phyloP scores from a whole-genome alignment of 1,284 basidiomycete genomes.

The Schizophyllum commune region DNA sequence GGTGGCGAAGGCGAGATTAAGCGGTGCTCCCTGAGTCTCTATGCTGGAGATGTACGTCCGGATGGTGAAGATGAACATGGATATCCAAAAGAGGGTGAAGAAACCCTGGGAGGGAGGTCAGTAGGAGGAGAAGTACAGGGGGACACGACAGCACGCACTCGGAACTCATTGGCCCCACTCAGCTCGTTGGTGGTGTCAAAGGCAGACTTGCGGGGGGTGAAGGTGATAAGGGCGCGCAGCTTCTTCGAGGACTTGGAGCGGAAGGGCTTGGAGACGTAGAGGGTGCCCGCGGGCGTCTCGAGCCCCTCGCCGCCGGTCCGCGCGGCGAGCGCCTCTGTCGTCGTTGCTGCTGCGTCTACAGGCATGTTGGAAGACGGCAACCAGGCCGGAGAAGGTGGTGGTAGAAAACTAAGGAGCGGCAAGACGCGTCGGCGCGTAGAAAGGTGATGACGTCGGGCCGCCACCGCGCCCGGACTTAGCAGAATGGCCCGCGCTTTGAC shows the following conservation, averaged over 20 bases:
- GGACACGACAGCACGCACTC: slow-evolving; percentile 37
- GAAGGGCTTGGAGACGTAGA: slow-evolving; percentile 71
- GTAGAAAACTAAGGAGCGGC: neutral
- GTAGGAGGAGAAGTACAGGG: slow-evolving; percentile 1
- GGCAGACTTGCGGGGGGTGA: slow-evolving; percentile 74
- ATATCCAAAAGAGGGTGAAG: slow-evolving; percentile 89
- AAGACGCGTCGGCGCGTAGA: neutral
- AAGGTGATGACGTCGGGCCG: neutral
- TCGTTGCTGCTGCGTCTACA: neutral
- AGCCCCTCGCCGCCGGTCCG: slow-evolving; percentile 38
- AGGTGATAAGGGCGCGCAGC: slow-evolving; percentile 70
- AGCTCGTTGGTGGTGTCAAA: slow-evolving; percentile 78
- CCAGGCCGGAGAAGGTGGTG: neutral
- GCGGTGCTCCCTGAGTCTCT: slow-evolving; percentile 68
- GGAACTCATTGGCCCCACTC: slow-evolving; percentile 77
- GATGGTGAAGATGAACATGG: slow-evolving; percentile 74
- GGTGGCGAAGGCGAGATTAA: slow-evolving; percentile 77
- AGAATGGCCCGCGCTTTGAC: neutral
- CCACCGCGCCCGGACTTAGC: no score
- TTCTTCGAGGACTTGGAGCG: slow-evolving; percentile 60
- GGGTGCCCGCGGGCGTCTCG: slow-evolving; percentile 52
- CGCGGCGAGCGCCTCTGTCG: slow-evolving; percentile 5
- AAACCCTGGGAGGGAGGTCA: slow-evolving; percentile 58
- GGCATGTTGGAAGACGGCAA: neutral
- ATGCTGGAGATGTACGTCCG: slow-evolving; percentile 74